Conservation (phyloP, 495 filamentous ascomycete genomes). For the Friedmanniomyces endolithicus region DNA sequence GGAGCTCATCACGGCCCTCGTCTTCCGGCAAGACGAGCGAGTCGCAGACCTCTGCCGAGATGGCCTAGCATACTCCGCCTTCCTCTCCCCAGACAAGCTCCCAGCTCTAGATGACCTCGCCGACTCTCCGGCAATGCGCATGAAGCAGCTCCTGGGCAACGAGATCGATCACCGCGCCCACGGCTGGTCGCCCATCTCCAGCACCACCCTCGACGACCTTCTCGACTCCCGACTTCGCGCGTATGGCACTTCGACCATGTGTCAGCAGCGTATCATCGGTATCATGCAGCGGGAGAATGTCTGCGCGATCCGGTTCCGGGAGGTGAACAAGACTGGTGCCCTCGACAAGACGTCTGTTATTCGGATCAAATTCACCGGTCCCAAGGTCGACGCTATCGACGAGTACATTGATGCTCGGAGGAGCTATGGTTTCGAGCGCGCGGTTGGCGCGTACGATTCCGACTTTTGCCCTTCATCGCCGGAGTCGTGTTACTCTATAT, state of each 20-base stretch:
- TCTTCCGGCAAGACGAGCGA: constrained; percentile 10
- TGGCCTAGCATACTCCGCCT: not conserved
- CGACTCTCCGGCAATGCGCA: constrained; percentile 8
- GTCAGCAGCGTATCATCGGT: constrained; percentile 2
- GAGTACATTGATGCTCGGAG: constrained; percentile 5
- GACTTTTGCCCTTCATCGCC: not conserved
- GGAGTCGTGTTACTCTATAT: not conserved
- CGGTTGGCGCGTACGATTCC: not conserved
- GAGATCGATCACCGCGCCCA: not conserved
- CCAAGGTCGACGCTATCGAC: constrained; percentile 10
- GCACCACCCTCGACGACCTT: constrained; percentile 5
- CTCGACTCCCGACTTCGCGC: constrained; percentile 1
- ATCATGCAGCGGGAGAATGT: constrained; percentile 11
- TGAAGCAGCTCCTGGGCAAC: constrained; percentile 6
- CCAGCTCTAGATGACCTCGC: constrained; percentile 7
- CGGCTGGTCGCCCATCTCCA: constrained; percentile 6
- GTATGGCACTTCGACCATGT: constrained; percentile 8
- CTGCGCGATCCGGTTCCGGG: constrained; percentile 11
- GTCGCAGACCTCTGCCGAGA: constrained; percentile 5
- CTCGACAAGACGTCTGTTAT: constrained; percentile 9
- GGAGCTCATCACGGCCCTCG: constrained; percentile 6
- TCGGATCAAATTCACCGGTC: constrained; percentile 3
- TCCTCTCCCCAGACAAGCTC: not conserved
- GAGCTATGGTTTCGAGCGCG: constrained; percentile 8
- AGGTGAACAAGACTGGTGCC: constrained; percentile 2